phyloP scores from a whole-genome alignment of 2,329 filamentous ascomycete genomes.

The Rhynchosporium secalis region DNA sequence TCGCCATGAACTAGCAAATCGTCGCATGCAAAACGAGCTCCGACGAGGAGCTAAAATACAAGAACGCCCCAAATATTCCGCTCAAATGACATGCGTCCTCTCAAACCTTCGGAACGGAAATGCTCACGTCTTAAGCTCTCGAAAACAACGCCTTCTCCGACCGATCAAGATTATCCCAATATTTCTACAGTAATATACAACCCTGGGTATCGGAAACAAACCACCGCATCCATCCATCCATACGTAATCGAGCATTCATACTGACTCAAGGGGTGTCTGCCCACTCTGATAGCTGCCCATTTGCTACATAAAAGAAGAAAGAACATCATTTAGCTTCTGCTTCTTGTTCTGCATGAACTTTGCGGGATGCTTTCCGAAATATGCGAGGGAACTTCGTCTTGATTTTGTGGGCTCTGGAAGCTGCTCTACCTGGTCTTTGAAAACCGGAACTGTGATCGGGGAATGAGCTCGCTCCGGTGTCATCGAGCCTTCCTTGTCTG shows the following conservation, averaged over 20 bases:
- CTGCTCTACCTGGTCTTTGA: no score
- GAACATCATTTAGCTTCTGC: slow-evolving; percentile 29
- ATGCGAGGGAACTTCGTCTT: background rate
- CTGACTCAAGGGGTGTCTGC: no score
- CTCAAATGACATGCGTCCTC: background rate
- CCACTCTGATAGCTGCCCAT: no score
- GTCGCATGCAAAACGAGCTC: no score
- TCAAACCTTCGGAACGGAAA: background rate
- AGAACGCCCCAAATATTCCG: background rate
- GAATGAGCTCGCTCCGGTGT: no score
- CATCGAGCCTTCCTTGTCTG: no score
- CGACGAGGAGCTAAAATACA: no score
- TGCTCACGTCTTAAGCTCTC: background rate
- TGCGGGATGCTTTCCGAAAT: background rate
- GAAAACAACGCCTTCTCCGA: background rate
- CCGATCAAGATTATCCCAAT: background rate
- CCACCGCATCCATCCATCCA: background rate
- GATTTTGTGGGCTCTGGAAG: no score
- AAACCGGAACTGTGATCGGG: no score
- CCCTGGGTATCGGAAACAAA: slow-evolving; percentile 10
- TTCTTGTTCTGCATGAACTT: slow-evolving; percentile 28
- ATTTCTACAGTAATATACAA: background rate
- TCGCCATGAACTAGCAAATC: no score
- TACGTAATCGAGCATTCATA: no score
- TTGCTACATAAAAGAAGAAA: slow-evolving; percentile 28